Percentiles rank a stretch among this genome's conserved stretches.
Evolutionary conservation across 169 alveolate species (phyloP).

Genomic region (Cytauxzoon felis): DNA sequence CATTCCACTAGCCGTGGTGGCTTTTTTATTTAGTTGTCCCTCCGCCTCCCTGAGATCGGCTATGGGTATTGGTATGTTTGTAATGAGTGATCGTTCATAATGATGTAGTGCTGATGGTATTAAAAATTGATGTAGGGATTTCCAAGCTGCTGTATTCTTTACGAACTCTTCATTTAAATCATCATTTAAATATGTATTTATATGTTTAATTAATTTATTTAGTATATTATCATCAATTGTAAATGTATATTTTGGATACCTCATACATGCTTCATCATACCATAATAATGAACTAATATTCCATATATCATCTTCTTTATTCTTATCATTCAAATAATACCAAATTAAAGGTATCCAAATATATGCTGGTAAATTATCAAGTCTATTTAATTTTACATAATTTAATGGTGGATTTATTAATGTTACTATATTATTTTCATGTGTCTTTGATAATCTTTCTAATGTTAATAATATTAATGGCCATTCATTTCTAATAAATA

Average conservation of each 20-base stretch:
- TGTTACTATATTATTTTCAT: background rate
- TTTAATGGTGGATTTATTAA: background rate
- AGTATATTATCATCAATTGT: too few relatives aligned
- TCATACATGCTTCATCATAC: constrained; percentile 10
- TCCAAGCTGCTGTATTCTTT: constrained; percentile 13
- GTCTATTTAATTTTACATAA: background rate
- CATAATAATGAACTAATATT: background rate
- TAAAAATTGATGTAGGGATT: constrained; percentile 1
- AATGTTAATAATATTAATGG: constrained; percentile 30
- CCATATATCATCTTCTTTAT: constrained; percentile 2
- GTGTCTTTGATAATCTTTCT: background rate
- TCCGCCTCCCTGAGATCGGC: too few relatives aligned
- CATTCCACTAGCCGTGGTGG: too few relatives aligned
- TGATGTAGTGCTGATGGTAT: constrained; percentile 9
- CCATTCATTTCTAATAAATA: constrained; percentile 18
- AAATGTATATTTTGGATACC: constrained; percentile 12
- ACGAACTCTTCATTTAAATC: background rate
- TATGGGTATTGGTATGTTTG: too few relatives aligned
- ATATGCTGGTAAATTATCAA: background rate
- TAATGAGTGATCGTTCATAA: too few relatives aligned
- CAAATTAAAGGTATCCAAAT: constrained; percentile 7
- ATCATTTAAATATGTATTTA: background rate
- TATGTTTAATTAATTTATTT: background rate
- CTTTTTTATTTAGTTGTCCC: too few relatives aligned
- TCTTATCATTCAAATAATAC: background rate